A percentile compares a stretch with the other conserved stretches of the same genome.
phyloP scores from a whole-genome alignment of 2,329 filamentous ascomycete species.

The Zymoseptoria passerinii region DNA sequence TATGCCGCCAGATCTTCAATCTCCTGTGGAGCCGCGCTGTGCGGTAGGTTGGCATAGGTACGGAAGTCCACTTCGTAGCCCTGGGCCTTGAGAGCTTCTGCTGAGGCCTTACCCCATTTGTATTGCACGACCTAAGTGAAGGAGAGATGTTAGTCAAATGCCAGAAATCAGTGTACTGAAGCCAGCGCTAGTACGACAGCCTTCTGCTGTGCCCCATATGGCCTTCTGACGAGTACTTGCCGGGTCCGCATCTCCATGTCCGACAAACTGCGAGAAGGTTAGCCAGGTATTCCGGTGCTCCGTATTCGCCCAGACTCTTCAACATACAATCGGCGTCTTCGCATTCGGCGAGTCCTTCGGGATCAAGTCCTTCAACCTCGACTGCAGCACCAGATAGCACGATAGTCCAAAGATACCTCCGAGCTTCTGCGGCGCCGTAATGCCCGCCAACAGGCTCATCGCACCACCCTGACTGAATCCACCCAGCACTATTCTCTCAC shows the following conservation, averaged over 20 bases:
- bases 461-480: slow-evolving; percentile 84
- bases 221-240: no score
- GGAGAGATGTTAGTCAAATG: no score
- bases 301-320: no score
- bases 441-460: slow-evolving; percentile 71
- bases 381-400: slow-evolving; percentile 66
- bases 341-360: slow-evolving; percentile 40
- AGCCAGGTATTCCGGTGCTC: not conserved
- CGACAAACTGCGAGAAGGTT: slow-evolving; percentile 55
- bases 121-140: slow-evolving; percentile 51
- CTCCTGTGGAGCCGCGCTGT: slow-evolving; percentile 69
- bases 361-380: slow-evolving; percentile 52
- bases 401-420: slow-evolving; percentile 84
- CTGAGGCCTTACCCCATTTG: slow-evolving; percentile 59
- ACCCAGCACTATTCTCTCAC: slow-evolving; percentile 76
- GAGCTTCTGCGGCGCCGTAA: slow-evolving; percentile 65
- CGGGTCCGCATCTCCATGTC: slow-evolving; percentile 70
- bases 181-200: no score
- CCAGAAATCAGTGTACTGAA: no score
- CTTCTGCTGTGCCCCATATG: no score
- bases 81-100: slow-evolving; percentile 56
- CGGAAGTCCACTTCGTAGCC: slow-evolving; percentile 69
- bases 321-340: slow-evolving; percentile 58
- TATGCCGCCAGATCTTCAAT: slow-evolving; percentile 71
- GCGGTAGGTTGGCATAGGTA: slow-evolving; percentile 66